Conservation (phyloP, 2,329 filamentous ascomycete genomes). For the Hymenoscyphus salicellus region DNA sequence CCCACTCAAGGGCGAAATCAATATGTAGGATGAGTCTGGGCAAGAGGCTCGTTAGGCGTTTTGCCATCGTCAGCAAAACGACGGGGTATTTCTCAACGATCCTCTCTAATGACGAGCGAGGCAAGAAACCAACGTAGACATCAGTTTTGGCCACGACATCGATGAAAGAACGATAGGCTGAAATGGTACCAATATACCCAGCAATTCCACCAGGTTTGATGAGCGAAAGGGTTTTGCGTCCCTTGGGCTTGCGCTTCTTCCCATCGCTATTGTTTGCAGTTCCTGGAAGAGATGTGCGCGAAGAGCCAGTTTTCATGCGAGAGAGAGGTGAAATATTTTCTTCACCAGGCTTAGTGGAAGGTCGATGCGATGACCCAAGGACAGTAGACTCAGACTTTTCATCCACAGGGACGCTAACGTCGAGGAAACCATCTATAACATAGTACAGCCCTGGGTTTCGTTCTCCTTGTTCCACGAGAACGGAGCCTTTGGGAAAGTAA, state of each 20-base stretch:
- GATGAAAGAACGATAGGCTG: conserved; percentile 92
- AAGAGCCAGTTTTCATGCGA: conserved; percentile 44
- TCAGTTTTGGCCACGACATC: conserved; percentile 97
- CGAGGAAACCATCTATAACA: conserved; percentile 93
- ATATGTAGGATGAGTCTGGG: conserved; percentile 91
- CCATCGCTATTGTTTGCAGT: conserved; percentile 31
- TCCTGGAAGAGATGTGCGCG: conserved; percentile 30
- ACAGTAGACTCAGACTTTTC: conserved; percentile 33
- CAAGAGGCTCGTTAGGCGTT: conserved; percentile 83
- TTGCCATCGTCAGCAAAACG: conserved; percentile 91
- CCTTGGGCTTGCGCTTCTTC: conserved; percentile 44
- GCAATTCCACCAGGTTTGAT: conserved; percentile 94
- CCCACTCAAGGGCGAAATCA: conserved; percentile 97
- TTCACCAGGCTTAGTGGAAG: conserved; percentile 26
- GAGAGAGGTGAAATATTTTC: conserved; percentile 45
- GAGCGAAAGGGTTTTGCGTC: conserved; percentile 74
- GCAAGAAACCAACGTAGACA: conserved; percentile 94
- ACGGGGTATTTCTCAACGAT: conserved; percentile 93
- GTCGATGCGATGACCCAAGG: conserved; percentile 29
- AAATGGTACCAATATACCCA: conserved; percentile 90
- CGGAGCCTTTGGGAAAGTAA: conserved; percentile 90
- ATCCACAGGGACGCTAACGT: conserved; percentile 79
- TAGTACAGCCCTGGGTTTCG: conserved; percentile 97
- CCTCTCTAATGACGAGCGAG: conserved; percentile 77
- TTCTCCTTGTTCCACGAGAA: conserved; percentile 94